Evolutionary conservation across 495 filamentous ascomycete genomes (phyloP).

Genomic region (Recurvomyces mirabilis): DNA sequence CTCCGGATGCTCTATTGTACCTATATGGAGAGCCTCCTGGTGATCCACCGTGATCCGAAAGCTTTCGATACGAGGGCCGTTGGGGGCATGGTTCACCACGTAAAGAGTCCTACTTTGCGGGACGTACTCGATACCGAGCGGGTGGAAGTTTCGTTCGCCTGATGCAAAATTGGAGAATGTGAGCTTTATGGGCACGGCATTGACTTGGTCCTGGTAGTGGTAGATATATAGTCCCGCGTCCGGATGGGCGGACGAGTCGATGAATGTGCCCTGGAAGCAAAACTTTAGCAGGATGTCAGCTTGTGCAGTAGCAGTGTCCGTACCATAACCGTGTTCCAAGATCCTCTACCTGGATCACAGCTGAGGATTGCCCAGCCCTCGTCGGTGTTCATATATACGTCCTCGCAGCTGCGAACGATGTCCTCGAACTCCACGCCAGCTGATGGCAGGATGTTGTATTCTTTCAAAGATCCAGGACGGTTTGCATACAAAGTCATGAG

Average conservation of each 20-base stretch:
- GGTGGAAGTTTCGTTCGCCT: constrained; percentile 31
- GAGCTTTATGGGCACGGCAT: constrained; percentile 23
- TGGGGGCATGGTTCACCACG: constrained; percentile 22
- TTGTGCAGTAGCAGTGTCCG: no score
- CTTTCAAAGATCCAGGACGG: constrained; percentile 15
- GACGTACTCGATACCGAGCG: constrained; percentile 36
- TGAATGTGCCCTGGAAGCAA: constrained; percentile 28
- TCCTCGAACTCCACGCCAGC: constrained; percentile 30
- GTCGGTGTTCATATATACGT: constrained; percentile 32
- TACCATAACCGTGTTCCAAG: constrained; percentile 41
- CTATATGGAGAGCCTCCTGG: constrained; percentile 7
- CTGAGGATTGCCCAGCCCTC: constrained; percentile 32
- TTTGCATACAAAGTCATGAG: constrained; percentile 11
- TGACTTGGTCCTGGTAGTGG: constrained; percentile 26
- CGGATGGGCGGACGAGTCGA: constrained; percentile 17
- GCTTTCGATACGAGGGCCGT: constrained; percentile 21
- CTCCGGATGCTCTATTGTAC: constrained; percentile 16
- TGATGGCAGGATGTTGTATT: constrained; percentile 25
- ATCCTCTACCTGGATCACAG: constrained; percentile 36
- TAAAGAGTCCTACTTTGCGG: constrained; percentile 30
- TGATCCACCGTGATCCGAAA: constrained; percentile 16
- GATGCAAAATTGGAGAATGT: constrained; percentile 28
- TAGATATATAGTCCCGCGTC: constrained; percentile 31
- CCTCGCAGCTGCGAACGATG: constrained; percentile 38
- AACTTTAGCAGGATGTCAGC: background rate